These are phyloP conservation scores for Ophiostoma perfectum DNA, from an alignment of 2,329 filamentous ascomycete genomes.

Conservation along the genomic window DNA sequence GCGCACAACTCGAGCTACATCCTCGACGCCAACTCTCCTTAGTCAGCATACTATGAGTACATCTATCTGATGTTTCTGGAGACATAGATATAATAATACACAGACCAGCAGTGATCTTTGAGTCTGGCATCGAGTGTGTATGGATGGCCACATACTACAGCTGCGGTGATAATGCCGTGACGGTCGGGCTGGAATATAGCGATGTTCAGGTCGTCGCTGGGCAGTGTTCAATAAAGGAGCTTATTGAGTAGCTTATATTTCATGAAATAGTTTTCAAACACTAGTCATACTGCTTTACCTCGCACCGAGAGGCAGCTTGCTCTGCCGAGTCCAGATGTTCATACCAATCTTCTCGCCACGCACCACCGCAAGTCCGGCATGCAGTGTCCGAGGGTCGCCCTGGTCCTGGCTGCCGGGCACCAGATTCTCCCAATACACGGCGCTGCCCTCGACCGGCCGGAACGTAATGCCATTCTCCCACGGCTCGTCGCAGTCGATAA, in stretches of 20 bases:
- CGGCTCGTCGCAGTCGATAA: slow-evolving; percentile 45
- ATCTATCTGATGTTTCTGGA: no score
- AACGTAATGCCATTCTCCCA: slow-evolving; percentile 46
- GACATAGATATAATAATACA: no score
- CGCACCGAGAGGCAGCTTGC: not conserved
- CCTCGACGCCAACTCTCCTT: no score
- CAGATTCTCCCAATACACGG: slow-evolving; percentile 47
- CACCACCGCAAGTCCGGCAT: slow-evolving; percentile 44
- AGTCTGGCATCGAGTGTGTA: no score
- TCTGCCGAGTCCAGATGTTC: slow-evolving; percentile 48
- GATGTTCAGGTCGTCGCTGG: not conserved
- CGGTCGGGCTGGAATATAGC: not conserved
- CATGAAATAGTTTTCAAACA: no score
- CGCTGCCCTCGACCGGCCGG: slow-evolving; percentile 43
- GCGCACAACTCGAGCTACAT: no score
- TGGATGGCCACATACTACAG: not conserved
- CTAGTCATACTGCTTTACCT: no score
- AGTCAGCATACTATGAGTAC: no score
- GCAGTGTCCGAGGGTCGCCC: slow-evolving; percentile 42
- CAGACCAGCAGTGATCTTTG: no score
- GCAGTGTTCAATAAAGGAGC: not conserved
- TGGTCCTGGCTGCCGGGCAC: slow-evolving; percentile 36
- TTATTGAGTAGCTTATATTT: not conserved
- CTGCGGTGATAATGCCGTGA: not conserved
- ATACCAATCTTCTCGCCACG: slow-evolving; percentile 46